Evolutionary conservation across 257 asterid species (phyloP).

Genomic region (Solanum corneliomulleri): DNA sequence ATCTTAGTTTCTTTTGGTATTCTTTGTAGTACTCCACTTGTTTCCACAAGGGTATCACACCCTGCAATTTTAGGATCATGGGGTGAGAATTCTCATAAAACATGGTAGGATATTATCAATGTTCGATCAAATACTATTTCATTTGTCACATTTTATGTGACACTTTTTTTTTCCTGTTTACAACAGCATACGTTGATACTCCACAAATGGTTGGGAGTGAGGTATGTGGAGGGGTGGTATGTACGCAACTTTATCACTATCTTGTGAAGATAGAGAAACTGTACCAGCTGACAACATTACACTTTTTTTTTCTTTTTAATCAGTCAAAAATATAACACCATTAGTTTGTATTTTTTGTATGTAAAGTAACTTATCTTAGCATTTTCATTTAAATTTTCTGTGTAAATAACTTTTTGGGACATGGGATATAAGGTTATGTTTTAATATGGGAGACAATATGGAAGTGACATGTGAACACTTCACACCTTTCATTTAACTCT

Average conservation of each 20-base stretch:
- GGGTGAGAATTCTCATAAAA: not conserved
- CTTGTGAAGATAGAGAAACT: not conserved
- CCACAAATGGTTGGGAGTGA: not conserved
- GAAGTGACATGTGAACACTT: not conserved
- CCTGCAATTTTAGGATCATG: slow-evolving; percentile 20
- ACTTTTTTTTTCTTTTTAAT: not conserved
- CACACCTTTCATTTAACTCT: not conserved
- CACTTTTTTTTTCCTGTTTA: not conserved
- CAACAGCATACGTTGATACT: not conserved
- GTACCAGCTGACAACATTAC: accelerated
- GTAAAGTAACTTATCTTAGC: not conserved
- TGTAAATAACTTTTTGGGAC: not conserved
- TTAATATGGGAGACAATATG: not conserved
- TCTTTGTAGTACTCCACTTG: slow-evolving; percentile 73
- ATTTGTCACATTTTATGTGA: not conserved
- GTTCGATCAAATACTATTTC: not conserved
- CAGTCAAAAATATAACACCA: not conserved
- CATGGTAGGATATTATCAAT: not conserved
- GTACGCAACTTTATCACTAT: accelerated
- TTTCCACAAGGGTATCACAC: slow-evolving; percentile 84
- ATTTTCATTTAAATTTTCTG: not conserved
- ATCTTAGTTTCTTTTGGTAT: slow-evolving; percentile 43
- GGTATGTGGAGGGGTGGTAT: not conserved
- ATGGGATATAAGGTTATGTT: not conserved
- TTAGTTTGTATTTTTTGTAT: not conserved